These are phyloP conservation scores for Pythium periplocum DNA, from an alignment of 352 stramenopile species.

Conservation along the genomic window DNA sequence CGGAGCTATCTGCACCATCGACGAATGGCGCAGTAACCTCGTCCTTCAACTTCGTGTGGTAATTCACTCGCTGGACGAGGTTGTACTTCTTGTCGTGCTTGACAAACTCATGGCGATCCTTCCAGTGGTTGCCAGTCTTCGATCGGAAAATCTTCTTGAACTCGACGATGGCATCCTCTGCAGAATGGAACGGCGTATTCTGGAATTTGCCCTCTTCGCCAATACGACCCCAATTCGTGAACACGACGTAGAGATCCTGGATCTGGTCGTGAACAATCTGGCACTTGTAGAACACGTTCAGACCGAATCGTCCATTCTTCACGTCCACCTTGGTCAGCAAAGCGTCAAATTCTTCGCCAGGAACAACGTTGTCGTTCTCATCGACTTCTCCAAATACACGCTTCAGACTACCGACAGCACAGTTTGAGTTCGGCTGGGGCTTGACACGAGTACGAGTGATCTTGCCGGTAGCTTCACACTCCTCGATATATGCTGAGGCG, in stretches of 20 bases:
- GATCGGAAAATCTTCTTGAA: constrained; percentile 80
- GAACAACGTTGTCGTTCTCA: constrained; percentile 16
- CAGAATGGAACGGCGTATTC: constrained; percentile 62
- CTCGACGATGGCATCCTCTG: constrained; percentile 45
- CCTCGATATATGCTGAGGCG: constrained; percentile 36
- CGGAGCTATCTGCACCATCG: constrained; percentile 24
- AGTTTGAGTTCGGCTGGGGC: constrained; percentile 44
- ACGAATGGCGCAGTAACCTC: constrained; percentile 53
- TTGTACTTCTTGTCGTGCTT: constrained; percentile 75
- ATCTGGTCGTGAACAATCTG: constrained; percentile 69
- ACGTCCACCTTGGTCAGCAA: constrained; percentile 76
- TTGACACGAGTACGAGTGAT: constrained; percentile 42
- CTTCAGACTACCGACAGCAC: constrained; percentile 52
- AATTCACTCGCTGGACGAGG: constrained; percentile 54
- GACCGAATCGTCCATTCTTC: constrained; percentile 55
- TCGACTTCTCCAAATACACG: constrained; percentile 32
- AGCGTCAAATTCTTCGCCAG: constrained; percentile 43
- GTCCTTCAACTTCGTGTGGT: constrained; percentile 45
- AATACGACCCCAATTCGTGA: constrained; percentile 80
- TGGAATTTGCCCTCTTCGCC: constrained; percentile 73
- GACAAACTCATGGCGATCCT: constrained; percentile 35
- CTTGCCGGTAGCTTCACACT: constrained; percentile 49
- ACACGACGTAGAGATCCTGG: constrained; percentile 65
- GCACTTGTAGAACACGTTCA: constrained; percentile 76
- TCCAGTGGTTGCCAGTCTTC: constrained; percentile 75